Conservation (phyloP, 2,329 filamentous ascomycete genomes). For the Nothopassalora personata region DNA sequence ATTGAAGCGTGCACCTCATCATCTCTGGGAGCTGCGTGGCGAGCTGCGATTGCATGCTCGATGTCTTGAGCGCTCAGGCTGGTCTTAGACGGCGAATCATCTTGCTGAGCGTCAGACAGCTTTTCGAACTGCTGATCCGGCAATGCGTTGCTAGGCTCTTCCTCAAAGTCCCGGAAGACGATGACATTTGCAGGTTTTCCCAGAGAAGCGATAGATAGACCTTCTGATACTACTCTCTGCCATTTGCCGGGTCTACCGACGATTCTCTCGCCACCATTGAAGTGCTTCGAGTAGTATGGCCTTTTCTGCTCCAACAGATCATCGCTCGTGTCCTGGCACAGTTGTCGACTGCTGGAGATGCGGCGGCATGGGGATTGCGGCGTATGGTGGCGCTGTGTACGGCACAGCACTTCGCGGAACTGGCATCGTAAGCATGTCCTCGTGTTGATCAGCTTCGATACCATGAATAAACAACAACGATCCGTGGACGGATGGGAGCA, state of each 20-base stretch:
- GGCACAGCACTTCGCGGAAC: constrained; percentile 1
- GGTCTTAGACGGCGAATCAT: not conserved
- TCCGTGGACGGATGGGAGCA: not conserved
- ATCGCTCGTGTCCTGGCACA: not conserved
- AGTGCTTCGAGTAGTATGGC: constrained; percentile 1
- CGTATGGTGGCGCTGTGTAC: not conserved
- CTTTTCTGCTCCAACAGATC: not conserved
- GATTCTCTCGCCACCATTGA: constrained; percentile 36
- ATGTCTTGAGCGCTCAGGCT: constrained; percentile 22
- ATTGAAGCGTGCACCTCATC: constrained; percentile 28
- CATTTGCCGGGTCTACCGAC: constrained; percentile 25
- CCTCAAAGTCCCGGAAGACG: constrained; percentile 14
- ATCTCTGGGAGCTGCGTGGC: constrained; percentile 16
- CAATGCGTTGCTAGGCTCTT: not conserved
- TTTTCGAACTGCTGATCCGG: not conserved
- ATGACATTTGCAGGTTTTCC: constrained; percentile 24
- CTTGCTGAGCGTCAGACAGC: not conserved
- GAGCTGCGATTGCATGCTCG: constrained; percentile 16
- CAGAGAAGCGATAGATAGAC: constrained; percentile 21
- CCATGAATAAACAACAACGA: constrained; percentile 1
- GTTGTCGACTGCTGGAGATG: not conserved
- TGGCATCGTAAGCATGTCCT: constrained; percentile 4
- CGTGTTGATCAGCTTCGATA: not conserved
- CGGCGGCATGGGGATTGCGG: not conserved
- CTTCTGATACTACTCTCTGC: constrained; percentile 22